These are phyloP conservation scores for Rhynchosporium secalis DNA, from an alignment of 2,329 filamentous ascomycete species.

Conservation along the genomic window DNA sequence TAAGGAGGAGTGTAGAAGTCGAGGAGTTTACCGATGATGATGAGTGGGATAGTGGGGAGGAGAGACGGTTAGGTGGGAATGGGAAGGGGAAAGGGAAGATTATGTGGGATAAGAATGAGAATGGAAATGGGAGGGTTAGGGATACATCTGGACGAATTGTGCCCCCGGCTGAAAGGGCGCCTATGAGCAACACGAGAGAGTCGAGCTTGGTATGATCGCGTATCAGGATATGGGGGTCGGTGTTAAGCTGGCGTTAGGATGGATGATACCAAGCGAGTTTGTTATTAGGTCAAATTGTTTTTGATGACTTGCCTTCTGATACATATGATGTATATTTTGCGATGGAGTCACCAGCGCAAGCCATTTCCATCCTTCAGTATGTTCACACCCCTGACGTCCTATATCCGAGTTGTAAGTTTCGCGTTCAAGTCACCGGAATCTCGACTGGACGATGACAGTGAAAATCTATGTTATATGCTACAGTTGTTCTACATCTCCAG, in stretches of 20 bases:
- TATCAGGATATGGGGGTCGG: slow-evolving; percentile 13
- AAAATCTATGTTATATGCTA: slow-evolving; percentile 11
- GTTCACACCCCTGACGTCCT: too few species aligned
- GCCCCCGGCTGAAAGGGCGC: slow-evolving; percentile 55
- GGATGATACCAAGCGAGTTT: slow-evolving; percentile 25
- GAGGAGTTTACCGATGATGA: slow-evolving; percentile 27
- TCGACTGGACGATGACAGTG: too few species aligned
- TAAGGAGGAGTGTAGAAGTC: slow-evolving; percentile 33
- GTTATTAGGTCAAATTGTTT: too few species aligned
- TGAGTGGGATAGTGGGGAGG: slow-evolving; percentile 50
- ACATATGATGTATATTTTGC: too few species aligned
- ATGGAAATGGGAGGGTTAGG: slow-evolving; percentile 41
- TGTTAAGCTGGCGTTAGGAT: slow-evolving; percentile 11
- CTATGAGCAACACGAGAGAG: slow-evolving; percentile 35
- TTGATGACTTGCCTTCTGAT: too few species aligned
- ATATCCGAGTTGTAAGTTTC: too few species aligned
- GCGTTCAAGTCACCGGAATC: too few species aligned
- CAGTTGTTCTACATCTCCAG: slow-evolving; percentile 15
- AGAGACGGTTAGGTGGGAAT: slow-evolving; percentile 42
- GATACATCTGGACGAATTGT: slow-evolving; percentile 54
- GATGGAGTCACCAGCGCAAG: too few species aligned
- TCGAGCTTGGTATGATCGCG: slow-evolving; percentile 22
- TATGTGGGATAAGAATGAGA: too few species aligned
- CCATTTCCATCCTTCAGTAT: too few species aligned
- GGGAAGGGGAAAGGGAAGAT: slow-evolving; percentile 27